Evolutionary conservation across 1,284 basidiomycete genomes (phyloP).

Genomic region (Ceratobasidium sp.): DNA sequence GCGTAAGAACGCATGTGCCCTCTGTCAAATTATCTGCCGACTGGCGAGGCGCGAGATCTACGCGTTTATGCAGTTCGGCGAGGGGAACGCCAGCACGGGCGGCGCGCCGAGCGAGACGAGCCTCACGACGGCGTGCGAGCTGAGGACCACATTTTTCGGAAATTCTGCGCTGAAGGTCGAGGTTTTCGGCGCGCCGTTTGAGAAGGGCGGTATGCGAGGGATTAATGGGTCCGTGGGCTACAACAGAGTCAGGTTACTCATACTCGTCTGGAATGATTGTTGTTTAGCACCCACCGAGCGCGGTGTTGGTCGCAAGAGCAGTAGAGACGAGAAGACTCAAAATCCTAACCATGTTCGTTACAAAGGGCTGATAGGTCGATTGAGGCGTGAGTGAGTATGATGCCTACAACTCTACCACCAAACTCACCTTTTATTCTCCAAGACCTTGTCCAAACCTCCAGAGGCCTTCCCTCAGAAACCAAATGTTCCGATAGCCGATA

Average conservation of each 20-base stretch:
- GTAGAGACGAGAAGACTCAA: not conserved
- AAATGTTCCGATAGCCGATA: not conserved
- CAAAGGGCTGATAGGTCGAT: not conserved
- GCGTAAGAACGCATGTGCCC: slow-evolving; percentile 46
- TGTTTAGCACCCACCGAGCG: not conserved
- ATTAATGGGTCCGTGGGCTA: slow-evolving; percentile 11
- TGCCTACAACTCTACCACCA: not conserved
- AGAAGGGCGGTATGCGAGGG: slow-evolving; percentile 16
- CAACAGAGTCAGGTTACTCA: not conserved
- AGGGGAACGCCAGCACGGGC: slow-evolving; percentile 19
- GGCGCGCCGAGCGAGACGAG: slow-evolving; percentile 19
- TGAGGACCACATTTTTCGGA: slow-evolving; percentile 18
- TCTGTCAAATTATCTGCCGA: slow-evolving; percentile 31
- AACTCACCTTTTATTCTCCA: slow-evolving; percentile 14
- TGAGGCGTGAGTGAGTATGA: not conserved
- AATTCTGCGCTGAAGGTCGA: slow-evolving; percentile 24
- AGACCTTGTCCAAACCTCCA: not conserved
- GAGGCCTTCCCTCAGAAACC: not conserved
- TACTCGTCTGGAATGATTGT: not conserved
- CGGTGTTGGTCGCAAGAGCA: slow-evolving; percentile 1
- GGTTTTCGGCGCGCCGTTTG: slow-evolving; percentile 28
- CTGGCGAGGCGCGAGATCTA: slow-evolving; percentile 8
- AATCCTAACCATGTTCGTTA: slow-evolving; percentile 4
- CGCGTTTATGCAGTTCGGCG: slow-evolving; percentile 13
- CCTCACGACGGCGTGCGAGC: slow-evolving; percentile 22